Percentiles rank a stretch among this genome's conserved stretches.
Evolutionary conservation across 257 asterid genomes (phyloP).

Genomic region (Jacaranda mimosifolia): DNA sequence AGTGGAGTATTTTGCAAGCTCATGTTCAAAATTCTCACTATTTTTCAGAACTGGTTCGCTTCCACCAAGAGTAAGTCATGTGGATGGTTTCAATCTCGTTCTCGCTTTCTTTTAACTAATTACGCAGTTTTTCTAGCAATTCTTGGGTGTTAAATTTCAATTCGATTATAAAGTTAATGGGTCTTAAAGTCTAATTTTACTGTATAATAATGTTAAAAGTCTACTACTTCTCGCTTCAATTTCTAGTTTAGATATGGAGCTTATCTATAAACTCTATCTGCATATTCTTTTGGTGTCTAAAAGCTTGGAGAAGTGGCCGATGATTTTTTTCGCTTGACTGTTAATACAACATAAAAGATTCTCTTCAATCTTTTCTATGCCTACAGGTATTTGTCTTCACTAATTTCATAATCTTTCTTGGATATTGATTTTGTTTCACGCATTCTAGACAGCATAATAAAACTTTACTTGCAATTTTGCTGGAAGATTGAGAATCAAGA

Average conservation of each 20-base stretch:
- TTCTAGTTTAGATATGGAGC: too few species aligned
- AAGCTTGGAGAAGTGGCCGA: too few species aligned
- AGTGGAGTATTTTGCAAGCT: slow-evolving; percentile 94
- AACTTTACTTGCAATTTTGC: slow-evolving; percentile 91
- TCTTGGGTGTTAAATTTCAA: slow-evolving; percentile 15
- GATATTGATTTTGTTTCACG: slow-evolving; percentile 97
- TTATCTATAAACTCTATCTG: too few species aligned
- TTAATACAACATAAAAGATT: slow-evolving; percentile 16
- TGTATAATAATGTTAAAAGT: too few species aligned
- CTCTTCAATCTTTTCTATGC: too few species aligned
- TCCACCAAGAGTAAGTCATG: slow-evolving; percentile 92
- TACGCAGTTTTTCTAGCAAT: slow-evolving; percentile 9
- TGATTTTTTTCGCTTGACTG: slow-evolving; percentile 29
- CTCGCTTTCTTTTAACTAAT: slow-evolving; percentile 31
- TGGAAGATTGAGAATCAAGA: slow-evolving; percentile 92
- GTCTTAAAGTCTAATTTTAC: too few species aligned
- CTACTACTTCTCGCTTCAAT: too few species aligned
- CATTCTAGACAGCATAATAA: slow-evolving; percentile 95
- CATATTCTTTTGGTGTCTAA: too few species aligned
- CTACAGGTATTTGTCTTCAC: slow-evolving; percentile 84
- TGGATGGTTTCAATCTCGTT: slow-evolving; percentile 14
- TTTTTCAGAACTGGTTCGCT: slow-evolving; percentile 90
- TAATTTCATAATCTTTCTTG: slow-evolving; percentile 92
- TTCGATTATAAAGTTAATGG: too few species aligned
- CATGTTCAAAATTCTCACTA: slow-evolving; percentile 90